Conservation (phyloP, 179 eudicot species). For the Spergularia azorica region DNA sequence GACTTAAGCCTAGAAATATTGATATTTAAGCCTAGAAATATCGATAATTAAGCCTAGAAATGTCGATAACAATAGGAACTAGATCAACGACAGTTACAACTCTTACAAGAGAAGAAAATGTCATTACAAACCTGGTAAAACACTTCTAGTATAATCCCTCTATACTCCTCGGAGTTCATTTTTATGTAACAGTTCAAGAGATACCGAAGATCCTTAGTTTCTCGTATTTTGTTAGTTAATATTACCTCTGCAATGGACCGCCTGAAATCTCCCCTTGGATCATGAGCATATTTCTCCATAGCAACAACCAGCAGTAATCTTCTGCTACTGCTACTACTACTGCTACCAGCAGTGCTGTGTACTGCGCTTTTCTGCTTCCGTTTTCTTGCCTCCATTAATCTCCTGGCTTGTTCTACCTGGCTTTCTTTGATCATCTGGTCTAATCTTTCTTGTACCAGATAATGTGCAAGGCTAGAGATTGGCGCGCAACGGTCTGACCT, state of each 20-base stretch:
- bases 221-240: slow-evolving; percentile 45
- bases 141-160: slow-evolving; percentile 63
- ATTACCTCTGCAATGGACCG: slow-evolving; percentile 75
- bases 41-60: neutral
- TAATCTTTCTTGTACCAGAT: slow-evolving; percentile 74
- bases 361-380: slow-evolving; percentile 34
- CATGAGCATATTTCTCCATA: slow-evolving; percentile 63
- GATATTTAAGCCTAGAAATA: too few relatives aligned
- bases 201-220: slow-evolving; percentile 54
- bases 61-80: neutral
- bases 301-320: slow-evolving; percentile 69
- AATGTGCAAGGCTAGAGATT: slow-evolving; percentile 62
- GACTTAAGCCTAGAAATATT: too few relatives aligned
- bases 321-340: neutral
- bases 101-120: slow-evolving; percentile 54
- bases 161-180: slow-evolving; percentile 66
- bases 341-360: slow-evolving; percentile 1
- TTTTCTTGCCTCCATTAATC: slow-evolving; percentile 32
- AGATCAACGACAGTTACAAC: slow-evolving; percentile 40
- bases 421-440: slow-evolving; percentile 74
- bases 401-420: slow-evolving; percentile 34
- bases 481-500: slow-evolving; percentile 33
- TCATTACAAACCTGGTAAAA: slow-evolving; percentile 75
- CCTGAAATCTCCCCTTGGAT: slow-evolving; percentile 81
- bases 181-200: slow-evolving; percentile 67